phyloP scores from a whole-genome alignment of 495 filamentous ascomycete species.

The Neurospora sp. region DNA sequence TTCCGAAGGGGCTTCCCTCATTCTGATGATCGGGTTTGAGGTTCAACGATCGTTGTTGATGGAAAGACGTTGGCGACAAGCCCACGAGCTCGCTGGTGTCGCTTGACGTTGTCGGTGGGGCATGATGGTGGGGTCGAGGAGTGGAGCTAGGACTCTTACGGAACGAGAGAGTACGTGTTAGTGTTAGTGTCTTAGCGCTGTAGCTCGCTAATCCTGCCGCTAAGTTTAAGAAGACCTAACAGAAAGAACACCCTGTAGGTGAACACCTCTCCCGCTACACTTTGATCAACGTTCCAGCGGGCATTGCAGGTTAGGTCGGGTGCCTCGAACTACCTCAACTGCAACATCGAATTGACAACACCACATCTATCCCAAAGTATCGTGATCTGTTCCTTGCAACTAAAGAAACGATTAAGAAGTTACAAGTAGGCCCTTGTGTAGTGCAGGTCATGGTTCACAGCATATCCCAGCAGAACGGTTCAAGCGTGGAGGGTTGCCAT shows the following conservation, averaged over 20 bases:
- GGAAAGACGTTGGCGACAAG: background rate
- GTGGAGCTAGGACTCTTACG: background rate
- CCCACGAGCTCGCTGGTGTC: background rate
- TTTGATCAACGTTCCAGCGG: too few species aligned
- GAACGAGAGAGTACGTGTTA: background rate
- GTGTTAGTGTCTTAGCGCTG: background rate
- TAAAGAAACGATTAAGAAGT: background rate
- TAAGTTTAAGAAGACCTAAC: too few species aligned
- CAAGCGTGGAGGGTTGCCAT: background rate
- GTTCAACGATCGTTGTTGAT: background rate
- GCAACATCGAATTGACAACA: background rate
- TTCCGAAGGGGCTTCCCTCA: background rate
- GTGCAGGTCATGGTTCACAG: background rate
- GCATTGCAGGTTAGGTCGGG: too few species aligned
- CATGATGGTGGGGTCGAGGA: background rate
- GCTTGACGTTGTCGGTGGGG: background rate
- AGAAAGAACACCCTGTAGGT: too few species aligned
- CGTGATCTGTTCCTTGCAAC: background rate
- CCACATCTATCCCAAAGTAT: background rate
- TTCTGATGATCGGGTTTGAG: background rate
- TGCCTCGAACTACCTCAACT: too few species aligned
- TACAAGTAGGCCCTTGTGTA: background rate
- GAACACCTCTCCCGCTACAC: too few species aligned
- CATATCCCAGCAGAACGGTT: background rate
- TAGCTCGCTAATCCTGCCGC: accelerated